Base-by-base conservation (phyloP, 139 green algal species). In the Klebsormidium nitens region DNA sequence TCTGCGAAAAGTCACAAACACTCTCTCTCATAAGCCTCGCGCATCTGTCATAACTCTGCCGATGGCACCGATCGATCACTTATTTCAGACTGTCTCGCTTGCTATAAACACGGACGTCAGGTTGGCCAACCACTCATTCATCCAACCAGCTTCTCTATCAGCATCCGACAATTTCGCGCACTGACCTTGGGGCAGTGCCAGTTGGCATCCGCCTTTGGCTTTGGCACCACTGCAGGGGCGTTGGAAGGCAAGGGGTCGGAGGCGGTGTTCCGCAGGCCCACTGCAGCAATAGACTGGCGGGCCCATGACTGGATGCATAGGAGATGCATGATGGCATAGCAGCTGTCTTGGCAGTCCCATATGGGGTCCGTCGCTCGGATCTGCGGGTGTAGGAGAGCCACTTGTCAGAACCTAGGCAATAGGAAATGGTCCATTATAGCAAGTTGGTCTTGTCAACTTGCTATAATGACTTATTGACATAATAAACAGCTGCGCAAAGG, bases 121-220 rank as follows among this genome's bases (percentile, higher is more conserved):
- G n/a, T 50, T 50, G 42, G 8, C 8, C 8, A 8, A 50, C 14
- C 11, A 50, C 42, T 14, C 14, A 50, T 50, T 50, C 14, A 50
- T 50, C 11, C 14, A 14, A 50, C 11, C 42, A 50, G 42, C 42
- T 14, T 26, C 42, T 8, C 42, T 8, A 14, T 14, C n/a, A n/a
- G n/a, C n/a, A n/a, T n/a, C n/a, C n/a, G n/a, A n/a, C n/a, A n/a
- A n/a, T n/a, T n/a, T n/a, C 11, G 11, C 42, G 42, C 42, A 50
- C 42, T 14, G 42, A 50, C 42, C 42, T 75, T 78, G 40, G 71
- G 71, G 50, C 71, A 78, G 50, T 78, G 71, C 71, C 71, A 78
- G 8, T 14, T 66, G 34, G 36, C 63, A 31, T 36, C 36, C 39
- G 1, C 62, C 39, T 50, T 50, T 26, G 42, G 11, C 42, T 14